These are phyloP conservation scores for Lentinula raphanica DNA, from an alignment of 768 basidiomycete genomes.

Conservation along the genomic window DNA sequence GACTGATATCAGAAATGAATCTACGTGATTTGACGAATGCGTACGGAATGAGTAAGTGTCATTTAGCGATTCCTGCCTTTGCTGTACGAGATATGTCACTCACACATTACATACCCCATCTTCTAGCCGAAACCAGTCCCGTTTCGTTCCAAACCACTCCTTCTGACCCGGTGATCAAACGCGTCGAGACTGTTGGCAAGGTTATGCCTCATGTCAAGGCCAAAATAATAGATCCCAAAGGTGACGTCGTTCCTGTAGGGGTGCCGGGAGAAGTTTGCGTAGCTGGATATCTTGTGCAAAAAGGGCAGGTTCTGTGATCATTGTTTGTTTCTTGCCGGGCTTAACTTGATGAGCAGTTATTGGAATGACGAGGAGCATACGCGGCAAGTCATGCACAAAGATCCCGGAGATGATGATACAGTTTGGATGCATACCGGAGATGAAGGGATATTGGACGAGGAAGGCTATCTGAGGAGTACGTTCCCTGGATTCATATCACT, in stretches of 20 bases:
- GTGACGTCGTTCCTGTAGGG: conserved; percentile 64
- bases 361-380: conserved; percentile 76
- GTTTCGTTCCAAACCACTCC: conserved; percentile 80
- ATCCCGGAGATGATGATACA: conserved; percentile 38
- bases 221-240: conserved; percentile 56
- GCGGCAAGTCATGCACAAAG: conserved; percentile 45
- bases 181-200: conserved; percentile 78
- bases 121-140: conserved; percentile 73
- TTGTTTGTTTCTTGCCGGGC: neutral
- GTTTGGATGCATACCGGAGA: conserved; percentile 87
- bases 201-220: conserved; percentile 75
- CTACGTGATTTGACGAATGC: conserved; percentile 68
- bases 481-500: neutral
- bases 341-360: conserved; percentile 42
- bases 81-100: neutral
- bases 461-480: conserved; percentile 73
- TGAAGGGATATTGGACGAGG: conserved; percentile 73
- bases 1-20: conserved; percentile 62
- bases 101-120: too few relatives aligned
- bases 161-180: conserved; percentile 62
- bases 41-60: conserved; percentile 79
- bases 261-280: conserved; percentile 71
- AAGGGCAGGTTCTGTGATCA: conserved; percentile 43
- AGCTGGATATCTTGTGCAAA: conserved; percentile 74
- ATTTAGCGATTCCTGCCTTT: neutral